These are phyloP conservation scores for Teratosphaeria epicoccoides DNA, from an alignment of 2,329 filamentous ascomycete species.

Conservation along the genomic window DNA sequence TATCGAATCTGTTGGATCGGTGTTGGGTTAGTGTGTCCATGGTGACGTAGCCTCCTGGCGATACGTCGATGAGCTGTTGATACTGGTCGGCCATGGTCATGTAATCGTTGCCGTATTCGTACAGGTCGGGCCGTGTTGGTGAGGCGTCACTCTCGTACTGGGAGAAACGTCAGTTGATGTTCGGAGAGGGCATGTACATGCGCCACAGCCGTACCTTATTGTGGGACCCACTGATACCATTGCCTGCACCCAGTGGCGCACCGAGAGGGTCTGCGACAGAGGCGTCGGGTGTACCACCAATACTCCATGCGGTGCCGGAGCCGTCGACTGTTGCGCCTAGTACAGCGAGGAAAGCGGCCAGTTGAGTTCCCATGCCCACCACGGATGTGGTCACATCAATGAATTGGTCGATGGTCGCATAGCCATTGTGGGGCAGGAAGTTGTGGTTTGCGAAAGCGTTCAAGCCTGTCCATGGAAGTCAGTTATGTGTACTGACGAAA, in stretches of 20 bases:
- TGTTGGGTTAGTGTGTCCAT: slow-evolving; percentile 6
- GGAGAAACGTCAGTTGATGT: slow-evolving; percentile 17
- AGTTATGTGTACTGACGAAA: background rate
- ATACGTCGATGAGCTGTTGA: slow-evolving; percentile 20
- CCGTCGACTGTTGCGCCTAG: slow-evolving; percentile 25
- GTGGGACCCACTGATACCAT: slow-evolving; percentile 10
- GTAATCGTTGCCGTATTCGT: slow-evolving; percentile 20
- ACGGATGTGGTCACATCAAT: slow-evolving; percentile 19
- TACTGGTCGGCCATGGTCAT: slow-evolving; percentile 16
- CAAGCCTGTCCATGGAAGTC: slow-evolving; percentile 3
- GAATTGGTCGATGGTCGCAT: slow-evolving; percentile 22
- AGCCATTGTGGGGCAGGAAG: slow-evolving; percentile 24
- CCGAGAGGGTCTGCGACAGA: slow-evolving; percentile 3
- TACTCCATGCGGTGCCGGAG: slow-evolving; percentile 21
- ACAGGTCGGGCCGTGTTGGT: slow-evolving; percentile 25
- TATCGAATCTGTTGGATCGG: slow-evolving; percentile 14
- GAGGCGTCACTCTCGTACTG: slow-evolving; percentile 28
- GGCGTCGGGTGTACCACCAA: slow-evolving; percentile 18
- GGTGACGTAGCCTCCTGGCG: slow-evolving; percentile 10
- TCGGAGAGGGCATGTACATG: background rate
- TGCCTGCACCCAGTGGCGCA: slow-evolving; percentile 6
- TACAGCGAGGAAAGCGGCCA: slow-evolving; percentile 24
- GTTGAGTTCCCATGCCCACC: slow-evolving; percentile 26
- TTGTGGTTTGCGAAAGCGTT: slow-evolving; percentile 23
- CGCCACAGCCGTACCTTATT: background rate